Conservation (phyloP, 148 eudicot genomes). For the Limonium bicolor region DNA sequence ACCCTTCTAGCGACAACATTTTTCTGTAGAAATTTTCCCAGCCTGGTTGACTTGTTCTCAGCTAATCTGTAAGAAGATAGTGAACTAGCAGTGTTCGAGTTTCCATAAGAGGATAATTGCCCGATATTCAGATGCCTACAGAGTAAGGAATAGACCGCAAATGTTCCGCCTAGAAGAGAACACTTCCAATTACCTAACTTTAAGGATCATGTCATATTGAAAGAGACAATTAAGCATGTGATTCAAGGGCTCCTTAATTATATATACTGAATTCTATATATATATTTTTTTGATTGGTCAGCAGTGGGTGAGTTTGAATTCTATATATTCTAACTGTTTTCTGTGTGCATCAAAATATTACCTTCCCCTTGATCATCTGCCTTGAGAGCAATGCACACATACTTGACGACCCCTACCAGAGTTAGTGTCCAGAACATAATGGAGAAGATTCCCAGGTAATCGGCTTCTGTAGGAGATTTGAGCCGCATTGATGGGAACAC, state of each 20-base stretch:
- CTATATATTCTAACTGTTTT: too few relatives aligned
- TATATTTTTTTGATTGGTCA: too few relatives aligned
- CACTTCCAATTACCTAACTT: neutral
- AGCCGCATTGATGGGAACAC: constrained; percentile 47
- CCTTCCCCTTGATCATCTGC: constrained; percentile 81
- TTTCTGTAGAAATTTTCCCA: constrained; percentile 31
- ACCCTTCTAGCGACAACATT: constrained; percentile 45
- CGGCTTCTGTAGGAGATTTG: constrained; percentile 42
- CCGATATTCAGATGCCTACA: constrained; percentile 50
- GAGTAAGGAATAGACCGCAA: constrained; percentile 52
- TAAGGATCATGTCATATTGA: too few relatives aligned
- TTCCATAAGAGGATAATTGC: constrained; percentile 27
- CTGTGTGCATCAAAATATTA: too few relatives aligned
- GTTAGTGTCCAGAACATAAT: constrained; percentile 70
- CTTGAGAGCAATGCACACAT: constrained; percentile 34
- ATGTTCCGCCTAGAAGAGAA: constrained; percentile 48
- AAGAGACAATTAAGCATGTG: too few relatives aligned
- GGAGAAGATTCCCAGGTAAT: constrained; percentile 51
- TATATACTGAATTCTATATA: too few relatives aligned
- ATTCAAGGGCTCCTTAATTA: too few relatives aligned
- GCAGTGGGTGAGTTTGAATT: too few relatives aligned
- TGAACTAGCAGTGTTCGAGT: constrained; percentile 9
- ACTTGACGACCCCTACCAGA: constrained; percentile 53
- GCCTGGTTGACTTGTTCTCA: constrained; percentile 20
- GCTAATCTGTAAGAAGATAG: constrained; percentile 5